Conservation (phyloP, 2,329 filamentous ascomycete genomes). For the Akanthomyces lecanii region DNA sequence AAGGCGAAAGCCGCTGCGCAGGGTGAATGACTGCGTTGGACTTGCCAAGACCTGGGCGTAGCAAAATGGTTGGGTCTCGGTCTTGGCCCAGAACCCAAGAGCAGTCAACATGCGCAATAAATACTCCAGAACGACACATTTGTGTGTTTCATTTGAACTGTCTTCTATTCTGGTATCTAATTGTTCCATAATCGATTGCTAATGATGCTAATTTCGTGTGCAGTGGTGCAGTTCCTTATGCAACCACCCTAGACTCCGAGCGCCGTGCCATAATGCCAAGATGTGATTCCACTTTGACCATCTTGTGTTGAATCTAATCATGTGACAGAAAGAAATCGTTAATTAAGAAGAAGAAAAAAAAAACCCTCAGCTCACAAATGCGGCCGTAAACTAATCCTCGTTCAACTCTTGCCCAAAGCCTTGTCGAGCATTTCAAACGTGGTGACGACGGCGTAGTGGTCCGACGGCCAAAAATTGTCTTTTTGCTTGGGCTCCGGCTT, state of each 20-base stretch:
- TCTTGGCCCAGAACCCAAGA: background rate
- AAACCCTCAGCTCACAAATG: background rate
- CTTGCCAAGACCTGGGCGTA: conserved; percentile 6
- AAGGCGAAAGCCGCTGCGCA: background rate
- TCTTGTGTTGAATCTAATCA: background rate
- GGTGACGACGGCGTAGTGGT: conserved; percentile 33
- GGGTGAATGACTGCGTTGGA: background rate
- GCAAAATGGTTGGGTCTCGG: conserved; percentile 5
- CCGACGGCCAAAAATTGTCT: conserved; percentile 38
- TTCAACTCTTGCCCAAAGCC: background rate
- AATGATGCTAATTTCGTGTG: background rate
- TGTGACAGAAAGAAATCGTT: background rate
- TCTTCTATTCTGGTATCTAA: background rate
- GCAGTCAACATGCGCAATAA: background rate
- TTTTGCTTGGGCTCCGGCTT: conserved; percentile 30
- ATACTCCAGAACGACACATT: background rate
- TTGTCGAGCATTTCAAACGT: conserved; percentile 23
- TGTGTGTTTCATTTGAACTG: background rate
- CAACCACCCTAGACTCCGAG: background rate
- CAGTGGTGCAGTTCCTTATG: background rate
- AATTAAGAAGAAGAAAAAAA: background rate
- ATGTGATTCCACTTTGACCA: background rate
- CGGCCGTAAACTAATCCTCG: background rate
- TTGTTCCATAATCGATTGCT: too few relatives aligned
- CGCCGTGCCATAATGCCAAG: background rate